A percentile compares a stretch with the other conserved stretches of the same genome.
Evolutionary conservation across 2,329 filamentous ascomycete genomes (phyloP).

Genomic region (Raffaelea ambrosiae): DNA sequence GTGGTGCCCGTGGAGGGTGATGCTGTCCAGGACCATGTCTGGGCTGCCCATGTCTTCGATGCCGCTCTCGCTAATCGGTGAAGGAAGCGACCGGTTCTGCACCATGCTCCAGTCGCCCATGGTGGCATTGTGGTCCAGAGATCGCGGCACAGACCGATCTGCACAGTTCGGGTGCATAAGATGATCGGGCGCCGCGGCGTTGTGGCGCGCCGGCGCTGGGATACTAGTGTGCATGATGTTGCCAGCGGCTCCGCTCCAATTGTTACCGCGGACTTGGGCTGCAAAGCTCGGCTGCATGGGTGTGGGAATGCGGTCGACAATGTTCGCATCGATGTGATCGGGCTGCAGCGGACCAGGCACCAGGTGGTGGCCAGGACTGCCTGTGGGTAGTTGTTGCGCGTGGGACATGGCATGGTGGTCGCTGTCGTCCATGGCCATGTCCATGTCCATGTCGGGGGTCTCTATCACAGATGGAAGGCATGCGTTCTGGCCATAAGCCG

Average conservation of each 20-base stretch:
- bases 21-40: slow-evolving; percentile 29
- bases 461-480: slow-evolving; percentile 8
- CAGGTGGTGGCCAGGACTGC: slow-evolving; percentile 13
- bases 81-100: slow-evolving; percentile 46
- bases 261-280: slow-evolving; percentile 44
- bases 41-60: slow-evolving; percentile 36
- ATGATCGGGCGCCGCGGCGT: background rate
- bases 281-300: slow-evolving; percentile 52
- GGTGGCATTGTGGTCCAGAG: slow-evolving; percentile 26
- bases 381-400: background rate
- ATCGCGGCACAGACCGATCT: slow-evolving; percentile 39
- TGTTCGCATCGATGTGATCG: slow-evolving; percentile 21
- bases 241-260: slow-evolving; percentile 31
- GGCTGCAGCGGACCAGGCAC: slow-evolving; percentile 22
- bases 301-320: slow-evolving; percentile 45
- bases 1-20: slow-evolving; percentile 10
- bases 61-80: slow-evolving; percentile 49
- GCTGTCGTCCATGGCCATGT: slow-evolving; percentile 38
- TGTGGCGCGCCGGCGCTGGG: background rate
- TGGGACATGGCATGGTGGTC: slow-evolving; percentile 7
- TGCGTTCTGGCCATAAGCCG: slow-evolving; percentile 18
- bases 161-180: background rate
- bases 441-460: slow-evolving; percentile 34
- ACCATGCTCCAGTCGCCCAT: slow-evolving; percentile 41
- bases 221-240: slow-evolving; percentile 16